phyloP scores from a whole-genome alignment of 805 yeast species.

The Debaryomyces prosopidis region DNA sequence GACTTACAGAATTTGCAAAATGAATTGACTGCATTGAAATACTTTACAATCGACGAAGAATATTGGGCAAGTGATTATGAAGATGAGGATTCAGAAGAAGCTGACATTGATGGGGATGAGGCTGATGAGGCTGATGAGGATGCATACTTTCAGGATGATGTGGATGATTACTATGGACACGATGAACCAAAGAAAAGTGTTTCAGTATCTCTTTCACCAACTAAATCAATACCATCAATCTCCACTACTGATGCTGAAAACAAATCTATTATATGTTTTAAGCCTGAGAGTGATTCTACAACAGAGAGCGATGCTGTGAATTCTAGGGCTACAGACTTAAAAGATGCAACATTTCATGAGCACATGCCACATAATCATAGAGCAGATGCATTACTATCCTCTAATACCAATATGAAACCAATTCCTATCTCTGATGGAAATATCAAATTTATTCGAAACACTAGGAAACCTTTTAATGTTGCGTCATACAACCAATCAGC shows the following conservation, averaged over 20 bases:
- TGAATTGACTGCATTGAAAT: constrained; percentile 60
- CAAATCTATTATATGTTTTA: constrained; percentile 9
- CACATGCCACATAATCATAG: constrained; percentile 39
- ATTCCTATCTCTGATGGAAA: constrained; percentile 36
- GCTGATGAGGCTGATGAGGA: constrained; percentile 21
- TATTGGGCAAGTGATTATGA: constrained; percentile 52
- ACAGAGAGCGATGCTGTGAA: constrained; percentile 14
- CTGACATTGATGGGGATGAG: constrained; percentile 23
- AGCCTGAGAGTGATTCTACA: constrained; percentile 6
- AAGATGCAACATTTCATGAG: constrained; percentile 5
- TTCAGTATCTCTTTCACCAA: constrained; percentile 12
- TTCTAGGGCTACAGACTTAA: constrained; percentile 7
- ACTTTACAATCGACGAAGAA: constrained; percentile 80
- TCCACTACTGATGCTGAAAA: constrained; percentile 4
- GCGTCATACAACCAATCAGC: constrained; percentile 52
- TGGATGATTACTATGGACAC: not conserved
- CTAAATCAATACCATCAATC: constrained; percentile 7
- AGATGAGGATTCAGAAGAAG: constrained; percentile 36
- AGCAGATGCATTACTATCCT: constrained; percentile 44
- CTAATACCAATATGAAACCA: constrained; percentile 37
- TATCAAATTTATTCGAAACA: constrained; percentile 33
- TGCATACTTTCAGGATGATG: constrained; percentile 5
- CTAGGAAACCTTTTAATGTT: constrained; percentile 63
- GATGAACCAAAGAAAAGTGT: constrained; percentile 2
- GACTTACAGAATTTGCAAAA: constrained; percentile 58